Evolutionary conservation across 495 filamentous ascomycete species (phyloP).

Genomic region (Neurospora hispaniola): DNA sequence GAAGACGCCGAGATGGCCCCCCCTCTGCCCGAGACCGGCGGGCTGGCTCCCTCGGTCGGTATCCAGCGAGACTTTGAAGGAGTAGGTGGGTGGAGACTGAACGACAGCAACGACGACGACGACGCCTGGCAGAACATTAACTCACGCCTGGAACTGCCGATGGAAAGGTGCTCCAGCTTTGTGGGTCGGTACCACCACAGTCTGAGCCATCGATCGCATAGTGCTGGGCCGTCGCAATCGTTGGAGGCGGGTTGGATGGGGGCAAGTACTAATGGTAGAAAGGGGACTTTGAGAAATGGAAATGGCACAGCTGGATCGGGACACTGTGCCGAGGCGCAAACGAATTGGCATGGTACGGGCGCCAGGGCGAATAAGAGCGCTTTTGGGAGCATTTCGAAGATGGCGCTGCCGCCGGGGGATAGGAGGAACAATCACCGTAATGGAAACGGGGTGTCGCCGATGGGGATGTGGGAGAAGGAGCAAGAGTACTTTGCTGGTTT

Average conservation of each 20-base stretch:
- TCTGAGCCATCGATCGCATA: constrained; percentile 23
- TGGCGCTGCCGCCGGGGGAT: neutral
- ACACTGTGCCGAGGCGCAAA: neutral
- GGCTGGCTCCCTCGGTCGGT: constrained; percentile 29
- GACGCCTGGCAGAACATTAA: constrained; percentile 65
- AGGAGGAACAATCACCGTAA: neutral
- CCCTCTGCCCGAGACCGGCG: constrained; percentile 20
- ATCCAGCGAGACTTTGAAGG: constrained; percentile 69
- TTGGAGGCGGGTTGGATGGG: neutral
- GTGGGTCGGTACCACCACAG: constrained; percentile 14
- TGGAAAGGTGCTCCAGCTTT: constrained; percentile 44
- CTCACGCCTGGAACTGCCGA: constrained; percentile 57
- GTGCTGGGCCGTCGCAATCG: constrained; percentile 13
- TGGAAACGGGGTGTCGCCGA: neutral
- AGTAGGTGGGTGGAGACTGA: constrained; percentile 67
- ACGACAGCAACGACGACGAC: constrained; percentile 47
- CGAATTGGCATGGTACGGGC: neutral
- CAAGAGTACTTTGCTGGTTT: neutral
- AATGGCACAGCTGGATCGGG: neutral
- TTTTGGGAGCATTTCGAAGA: neutral
- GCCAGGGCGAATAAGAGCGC: neutral
- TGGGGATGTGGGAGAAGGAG: neutral
- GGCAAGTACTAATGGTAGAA: neutral
- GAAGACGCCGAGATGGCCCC: constrained; percentile 9
- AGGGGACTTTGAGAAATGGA: neutral